These are phyloP conservation scores for Nidularia sp. DNA, from an alignment of 768 basidiomycete genomes.

Conservation along the genomic window DNA sequence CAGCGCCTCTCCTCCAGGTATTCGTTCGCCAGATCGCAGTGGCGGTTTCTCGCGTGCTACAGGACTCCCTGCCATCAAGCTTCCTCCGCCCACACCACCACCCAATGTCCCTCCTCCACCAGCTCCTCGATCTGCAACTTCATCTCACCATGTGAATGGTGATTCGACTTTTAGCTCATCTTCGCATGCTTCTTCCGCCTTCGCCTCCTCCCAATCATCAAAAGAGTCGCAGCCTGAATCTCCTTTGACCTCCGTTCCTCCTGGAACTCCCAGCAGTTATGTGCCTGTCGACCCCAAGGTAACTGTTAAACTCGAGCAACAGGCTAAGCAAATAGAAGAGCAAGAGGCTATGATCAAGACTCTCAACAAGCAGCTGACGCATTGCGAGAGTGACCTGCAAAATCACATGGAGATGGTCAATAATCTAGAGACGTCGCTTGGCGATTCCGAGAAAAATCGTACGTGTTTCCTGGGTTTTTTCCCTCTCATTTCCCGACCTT, in stretches of 20 bases:
- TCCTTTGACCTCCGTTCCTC: constrained; percentile 56
- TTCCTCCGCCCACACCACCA: constrained; percentile 85
- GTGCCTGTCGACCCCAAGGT: constrained; percentile 52
- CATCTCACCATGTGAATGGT: constrained; percentile 27
- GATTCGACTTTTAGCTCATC: constrained; percentile 57
- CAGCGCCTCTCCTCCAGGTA: constrained; percentile 53
- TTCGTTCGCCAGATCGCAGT: constrained; percentile 50
- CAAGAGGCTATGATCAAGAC: constrained; percentile 91
- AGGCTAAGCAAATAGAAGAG: constrained; percentile 73
- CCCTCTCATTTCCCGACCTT: not conserved
- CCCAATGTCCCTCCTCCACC: constrained; percentile 85
- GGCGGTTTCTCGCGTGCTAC: constrained; percentile 53
- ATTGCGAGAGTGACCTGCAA: constrained; percentile 88
- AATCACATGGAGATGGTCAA: constrained; percentile 87
- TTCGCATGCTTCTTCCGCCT: constrained; percentile 51
- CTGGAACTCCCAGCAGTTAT: constrained; percentile 31
- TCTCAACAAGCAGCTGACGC: constrained; percentile 89
- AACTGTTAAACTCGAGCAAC: constrained; percentile 60
- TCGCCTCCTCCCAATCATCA: constrained; percentile 53
- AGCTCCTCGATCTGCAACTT: constrained; percentile 47
- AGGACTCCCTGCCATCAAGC: constrained; percentile 65
- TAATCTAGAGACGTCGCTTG: constrained; percentile 80
- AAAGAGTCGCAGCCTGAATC: constrained; percentile 71
- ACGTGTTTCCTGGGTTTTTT: constrained; percentile 26
- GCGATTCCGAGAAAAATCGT: constrained; percentile 93